Conservation (phyloP, 1,284 basidiomycete genomes). For the Leccinum pachyderme region DNA sequence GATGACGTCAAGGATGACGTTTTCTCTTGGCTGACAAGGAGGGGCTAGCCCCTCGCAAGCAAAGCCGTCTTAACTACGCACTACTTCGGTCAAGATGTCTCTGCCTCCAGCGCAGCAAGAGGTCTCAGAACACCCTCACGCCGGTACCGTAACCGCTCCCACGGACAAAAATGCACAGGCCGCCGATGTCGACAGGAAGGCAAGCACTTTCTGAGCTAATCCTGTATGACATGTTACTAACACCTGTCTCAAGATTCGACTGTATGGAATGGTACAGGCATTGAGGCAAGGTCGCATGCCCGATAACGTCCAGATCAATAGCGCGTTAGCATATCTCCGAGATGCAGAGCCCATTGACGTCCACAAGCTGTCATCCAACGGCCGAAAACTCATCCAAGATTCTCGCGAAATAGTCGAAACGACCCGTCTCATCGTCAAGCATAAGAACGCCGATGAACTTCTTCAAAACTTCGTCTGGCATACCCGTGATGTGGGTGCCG, state of each 20-base stretch:
- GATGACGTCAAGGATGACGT: constrained; percentile 20
- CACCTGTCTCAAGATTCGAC: constrained; percentile 44
- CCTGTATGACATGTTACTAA: background rate
- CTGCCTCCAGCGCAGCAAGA: constrained; percentile 60
- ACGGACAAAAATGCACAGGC: constrained; percentile 52
- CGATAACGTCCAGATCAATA: constrained; percentile 77
- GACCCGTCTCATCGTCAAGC: constrained; percentile 61
- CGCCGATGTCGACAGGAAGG: constrained; percentile 66
- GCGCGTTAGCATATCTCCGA: constrained; percentile 66
- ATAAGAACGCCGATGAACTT: constrained; percentile 89
- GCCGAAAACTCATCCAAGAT: constrained; percentile 75
- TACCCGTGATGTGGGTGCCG: constrained; percentile 56
- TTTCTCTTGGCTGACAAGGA: constrained; percentile 11
- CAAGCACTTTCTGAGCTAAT: constrained; percentile 9
- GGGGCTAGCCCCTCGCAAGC: constrained; percentile 3
- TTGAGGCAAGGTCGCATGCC: constrained; percentile 79
- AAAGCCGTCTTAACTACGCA: background rate
- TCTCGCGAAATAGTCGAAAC: constrained; percentile 72
- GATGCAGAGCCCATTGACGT: constrained; percentile 67
- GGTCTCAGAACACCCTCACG: constrained; percentile 52
- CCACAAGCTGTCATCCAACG: constrained; percentile 70
- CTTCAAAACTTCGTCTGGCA: constrained; percentile 86
- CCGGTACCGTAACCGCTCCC: constrained; percentile 57
- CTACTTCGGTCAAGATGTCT: constrained; percentile 45
- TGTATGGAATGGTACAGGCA: constrained; percentile 79